Evolutionary conservation across 2,329 filamentous ascomycete species (phyloP).

Genomic region (Aureobasidium leucospermi): DNA sequence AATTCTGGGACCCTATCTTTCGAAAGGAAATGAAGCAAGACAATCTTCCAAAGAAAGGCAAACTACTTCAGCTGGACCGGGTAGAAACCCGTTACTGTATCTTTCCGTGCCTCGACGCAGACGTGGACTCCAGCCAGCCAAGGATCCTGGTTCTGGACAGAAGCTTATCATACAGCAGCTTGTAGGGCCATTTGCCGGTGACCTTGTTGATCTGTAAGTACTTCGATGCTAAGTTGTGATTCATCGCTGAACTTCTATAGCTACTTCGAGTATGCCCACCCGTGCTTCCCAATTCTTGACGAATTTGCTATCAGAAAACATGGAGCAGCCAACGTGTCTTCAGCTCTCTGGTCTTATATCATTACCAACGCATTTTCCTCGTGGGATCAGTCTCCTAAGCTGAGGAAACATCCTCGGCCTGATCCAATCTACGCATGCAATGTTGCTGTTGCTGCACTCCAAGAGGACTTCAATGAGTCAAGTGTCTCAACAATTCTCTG

Average conservation of each 20-base stretch:
- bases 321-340: background rate
- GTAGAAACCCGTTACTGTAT: slow-evolving; percentile 5
- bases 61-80: background rate
- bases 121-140: background rate
- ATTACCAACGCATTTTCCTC: slow-evolving; percentile 1
- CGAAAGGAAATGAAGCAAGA: background rate
- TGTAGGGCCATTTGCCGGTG: background rate
- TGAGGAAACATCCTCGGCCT: slow-evolving; percentile 20
- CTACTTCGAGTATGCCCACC: slow-evolving; percentile 36
- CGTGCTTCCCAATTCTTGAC: slow-evolving; percentile 34
- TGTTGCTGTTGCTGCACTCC: slow-evolving; percentile 33
- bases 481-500: slow-evolving; percentile 33
- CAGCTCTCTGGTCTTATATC: slow-evolving; percentile 1
- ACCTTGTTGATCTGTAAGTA: slow-evolving; percentile 3
- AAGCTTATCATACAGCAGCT: slow-evolving; percentile 2
- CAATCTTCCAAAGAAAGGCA: background rate
- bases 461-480: slow-evolving; percentile 38
- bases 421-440: slow-evolving; percentile 35
- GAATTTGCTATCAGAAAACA: slow-evolving; percentile 17
- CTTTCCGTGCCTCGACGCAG: slow-evolving; percentile 8
- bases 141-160: slow-evolving; percentile 8
- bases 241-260: background rate
- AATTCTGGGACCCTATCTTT: background rate
- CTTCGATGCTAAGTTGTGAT: too few relatives aligned
- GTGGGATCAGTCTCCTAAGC: background rate